A percentile compares a stretch with the other conserved stretches of the same genome.
phyloP scores from a whole-genome alignment of 2,329 filamentous ascomycete species.

The Fusarium camptoceras region DNA sequence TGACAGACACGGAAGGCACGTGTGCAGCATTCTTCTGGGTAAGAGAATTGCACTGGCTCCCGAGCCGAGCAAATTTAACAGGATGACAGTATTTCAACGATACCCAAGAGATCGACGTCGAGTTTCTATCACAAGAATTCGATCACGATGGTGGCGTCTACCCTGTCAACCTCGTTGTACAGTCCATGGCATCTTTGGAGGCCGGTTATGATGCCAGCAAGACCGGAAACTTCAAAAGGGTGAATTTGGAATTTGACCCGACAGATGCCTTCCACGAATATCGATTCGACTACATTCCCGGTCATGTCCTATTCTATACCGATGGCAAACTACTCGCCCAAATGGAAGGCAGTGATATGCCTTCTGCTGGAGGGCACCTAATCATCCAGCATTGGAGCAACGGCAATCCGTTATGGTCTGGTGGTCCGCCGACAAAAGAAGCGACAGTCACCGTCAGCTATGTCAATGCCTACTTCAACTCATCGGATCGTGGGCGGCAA shows the following conservation, averaged over 20 bases:
- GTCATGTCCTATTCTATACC: slow-evolving; percentile 74
- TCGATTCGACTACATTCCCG: slow-evolving; percentile 78
- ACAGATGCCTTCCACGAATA: slow-evolving; percentile 78
- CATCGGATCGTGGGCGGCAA: slow-evolving; percentile 57
- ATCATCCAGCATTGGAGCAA: slow-evolving; percentile 84
- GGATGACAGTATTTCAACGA: slow-evolving; percentile 76
- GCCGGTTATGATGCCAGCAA: slow-evolving; percentile 71
- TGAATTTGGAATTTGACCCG: slow-evolving; percentile 74
- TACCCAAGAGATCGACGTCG: slow-evolving; percentile 84
- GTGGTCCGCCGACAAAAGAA: slow-evolving; percentile 73
- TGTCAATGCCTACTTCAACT: slow-evolving; percentile 85
- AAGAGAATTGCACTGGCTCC: slow-evolving; percentile 35
- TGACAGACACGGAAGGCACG: slow-evolving; percentile 71
- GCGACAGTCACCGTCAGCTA: slow-evolving; percentile 74
- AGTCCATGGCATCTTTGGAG: slow-evolving; percentile 69
- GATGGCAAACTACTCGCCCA: slow-evolving; percentile 69
- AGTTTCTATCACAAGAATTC: slow-evolving; percentile 78
- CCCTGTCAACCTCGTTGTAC: slow-evolving; percentile 80
- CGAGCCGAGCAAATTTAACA: neutral
- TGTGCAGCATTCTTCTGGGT: slow-evolving; percentile 87
- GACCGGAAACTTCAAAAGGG: slow-evolving; percentile 68
- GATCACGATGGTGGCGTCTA: slow-evolving; percentile 61
- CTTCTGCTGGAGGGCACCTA: slow-evolving; percentile 71
- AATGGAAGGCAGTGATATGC: slow-evolving; percentile 69
- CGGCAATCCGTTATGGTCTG: slow-evolving; percentile 77